Evolutionary conservation across 192 early-diverging fungal genomes (phyloP).

Genomic region (Entophlyctis helioformis): DNA sequence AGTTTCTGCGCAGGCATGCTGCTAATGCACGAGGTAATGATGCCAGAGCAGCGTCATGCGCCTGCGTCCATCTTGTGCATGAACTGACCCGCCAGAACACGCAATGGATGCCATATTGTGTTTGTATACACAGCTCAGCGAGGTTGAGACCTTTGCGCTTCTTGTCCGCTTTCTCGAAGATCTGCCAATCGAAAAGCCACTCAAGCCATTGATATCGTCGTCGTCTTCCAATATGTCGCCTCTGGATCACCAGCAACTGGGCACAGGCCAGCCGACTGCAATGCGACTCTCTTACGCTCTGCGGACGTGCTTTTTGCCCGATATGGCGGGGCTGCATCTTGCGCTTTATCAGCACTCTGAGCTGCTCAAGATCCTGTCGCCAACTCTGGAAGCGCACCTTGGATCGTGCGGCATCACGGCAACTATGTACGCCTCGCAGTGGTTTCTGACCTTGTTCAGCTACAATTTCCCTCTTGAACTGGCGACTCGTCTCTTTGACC

Average conservation of each 20-base stretch:
- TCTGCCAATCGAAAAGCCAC: not conserved
- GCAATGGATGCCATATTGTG: not conserved
- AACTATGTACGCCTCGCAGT: slow-evolving; percentile 89
- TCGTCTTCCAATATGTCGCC: not conserved
- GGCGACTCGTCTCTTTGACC: slow-evolving; percentile 80
- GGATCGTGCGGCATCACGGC: slow-evolving; percentile 63
- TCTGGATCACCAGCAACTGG: slow-evolving; percentile 7
- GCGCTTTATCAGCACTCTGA: slow-evolving; percentile 78
- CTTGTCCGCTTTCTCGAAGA: slow-evolving; percentile 77
- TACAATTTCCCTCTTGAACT: slow-evolving; percentile 80
- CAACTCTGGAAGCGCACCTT: slow-evolving; percentile 67
- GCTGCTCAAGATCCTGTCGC: slow-evolving; percentile 63
- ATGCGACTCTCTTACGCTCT: slow-evolving; percentile 61
- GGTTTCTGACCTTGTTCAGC: slow-evolving; percentile 96
- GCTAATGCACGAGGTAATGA: slow-evolving; percentile 66
- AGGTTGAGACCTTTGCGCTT: slow-evolving; percentile 83
- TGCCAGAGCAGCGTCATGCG: no score
- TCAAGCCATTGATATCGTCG: not conserved
- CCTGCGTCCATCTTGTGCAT: not conserved
- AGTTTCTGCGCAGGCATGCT: slow-evolving; percentile 79
- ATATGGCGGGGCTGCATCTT: slow-evolving; percentile 76
- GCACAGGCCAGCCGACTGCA: no score
- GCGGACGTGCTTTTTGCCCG: slow-evolving; percentile 76
- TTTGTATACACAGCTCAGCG: slow-evolving; percentile 55
- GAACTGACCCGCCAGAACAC: not conserved